Evolutionary conservation across 176 grass and related monocot genomes (phyloP), one percentile per base, ranked within the genome.

Genomic region (Secale cereale): DNA sequence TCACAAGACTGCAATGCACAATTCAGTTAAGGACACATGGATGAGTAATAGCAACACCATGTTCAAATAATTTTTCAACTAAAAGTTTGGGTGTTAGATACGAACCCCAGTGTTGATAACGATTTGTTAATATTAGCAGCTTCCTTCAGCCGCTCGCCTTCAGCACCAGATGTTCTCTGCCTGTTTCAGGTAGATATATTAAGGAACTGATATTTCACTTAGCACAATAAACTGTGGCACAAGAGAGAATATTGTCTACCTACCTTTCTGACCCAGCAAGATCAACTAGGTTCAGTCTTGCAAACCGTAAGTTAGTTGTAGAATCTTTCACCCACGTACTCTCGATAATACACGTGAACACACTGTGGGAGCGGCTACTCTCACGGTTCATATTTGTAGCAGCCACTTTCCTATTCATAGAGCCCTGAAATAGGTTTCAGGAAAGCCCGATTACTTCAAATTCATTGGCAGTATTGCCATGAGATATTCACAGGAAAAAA

Each of bases 181-280:
- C 97, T 98, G 86, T 94, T 90, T 81, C 64, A 90, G 84, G 54
- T 90, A 84, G 17, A 85, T 31, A 43, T 40, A 30, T 73, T 27
- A 92, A 90, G 57, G 19, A 76, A 86, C 68, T 73, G 64, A 32
- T 27, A 63, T 71, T 84, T 65, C 17, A 56, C 10, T 37, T 29
- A 83, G 16, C 29, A 50, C 36, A 76, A 37, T 29, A 56, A 59
- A 78, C 5, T 41, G 1, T 4, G 4, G 61, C 28, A 74, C 10
- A 28, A 72, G 16, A 60, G 28, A 66, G 23, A 32, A 72, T 33
- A 43, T 40, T 59, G 27, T 84, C 12, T 29, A 26, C 65, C 28
- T 85, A 95, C 97, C 97, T 94, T 91, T 98, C 97, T 54, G 97
- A 98, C 30, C 97, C 97, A 78, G 97, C 97, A 75, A 98, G 85